phyloP scores from a whole-genome alignment of 129 eudicot genomes.

The Flaveria robusta region DNA sequence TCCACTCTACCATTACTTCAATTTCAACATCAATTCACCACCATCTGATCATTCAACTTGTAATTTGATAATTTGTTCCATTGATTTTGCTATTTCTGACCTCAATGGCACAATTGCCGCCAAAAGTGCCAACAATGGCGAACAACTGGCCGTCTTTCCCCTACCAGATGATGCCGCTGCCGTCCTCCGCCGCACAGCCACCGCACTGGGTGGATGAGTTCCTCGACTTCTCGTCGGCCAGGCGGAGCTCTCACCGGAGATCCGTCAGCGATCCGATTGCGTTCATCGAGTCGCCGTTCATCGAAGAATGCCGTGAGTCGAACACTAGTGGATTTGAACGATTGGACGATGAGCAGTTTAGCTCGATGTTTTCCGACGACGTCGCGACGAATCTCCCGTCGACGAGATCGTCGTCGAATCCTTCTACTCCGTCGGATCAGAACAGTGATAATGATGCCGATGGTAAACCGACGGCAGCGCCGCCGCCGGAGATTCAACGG shows the following conservation, averaged over 20 bases:
- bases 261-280: conserved; percentile 89
- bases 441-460: conserved; percentile 52
- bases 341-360: conserved; percentile 80
- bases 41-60: no score
- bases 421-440: conserved; percentile 67
- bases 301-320: conserved; percentile 42
- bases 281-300: conserved; percentile 59
- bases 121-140: conserved; percentile 74
- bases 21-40: no score
- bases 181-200: conserved; percentile 52
- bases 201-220: conserved; percentile 85
- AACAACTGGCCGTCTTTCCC: conserved; percentile 73
- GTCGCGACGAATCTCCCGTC: conserved; percentile 39
- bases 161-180: conserved; percentile 59
- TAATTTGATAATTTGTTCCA: background rate
- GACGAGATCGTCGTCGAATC: conserved; percentile 52
- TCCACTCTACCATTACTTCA: background rate
- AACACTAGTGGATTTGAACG: conserved; percentile 53
- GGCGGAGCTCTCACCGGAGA: conserved; percentile 68
- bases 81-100: no score
- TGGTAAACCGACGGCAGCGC: background rate
- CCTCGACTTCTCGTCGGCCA: conserved; percentile 68
- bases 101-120: conserved; percentile 90
- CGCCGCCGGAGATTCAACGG: background rate
- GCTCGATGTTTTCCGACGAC: conserved; percentile 78